A percentile compares a stretch with the other conserved stretches of the same genome.
Conservation (phyloP, 2,329 filamentous ascomycete species). For the Calonectria hawksworthii region DNA sequence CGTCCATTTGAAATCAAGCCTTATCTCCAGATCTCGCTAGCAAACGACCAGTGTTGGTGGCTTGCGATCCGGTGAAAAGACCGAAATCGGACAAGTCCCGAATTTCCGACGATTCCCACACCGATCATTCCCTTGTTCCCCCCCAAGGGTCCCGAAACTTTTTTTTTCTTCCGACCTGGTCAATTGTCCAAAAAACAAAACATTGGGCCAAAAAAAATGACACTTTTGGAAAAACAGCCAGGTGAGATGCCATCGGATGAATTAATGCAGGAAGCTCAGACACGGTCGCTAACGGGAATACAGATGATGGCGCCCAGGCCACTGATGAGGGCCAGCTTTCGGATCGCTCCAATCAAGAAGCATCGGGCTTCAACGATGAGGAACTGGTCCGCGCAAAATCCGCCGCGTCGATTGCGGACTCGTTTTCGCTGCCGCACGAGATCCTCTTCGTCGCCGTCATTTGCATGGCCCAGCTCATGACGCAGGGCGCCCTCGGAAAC, state of each 20-base stretch:
- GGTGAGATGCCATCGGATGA: background rate
- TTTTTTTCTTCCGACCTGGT: background rate
- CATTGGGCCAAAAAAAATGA: background rate
- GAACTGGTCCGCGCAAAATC: conserved; percentile 37
- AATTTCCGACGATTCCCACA: background rate
- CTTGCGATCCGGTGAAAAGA: background rate
- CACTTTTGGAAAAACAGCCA: background rate
- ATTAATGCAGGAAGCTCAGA: background rate
- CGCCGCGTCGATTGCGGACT: conserved; percentile 38
- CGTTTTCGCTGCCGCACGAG: conserved; percentile 34
- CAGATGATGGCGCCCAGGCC: background rate
- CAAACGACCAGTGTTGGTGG: background rate
- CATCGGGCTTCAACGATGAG: conserved; percentile 1
- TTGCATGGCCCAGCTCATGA: conserved; percentile 45
- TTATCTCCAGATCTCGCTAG: conserved; percentile 4
- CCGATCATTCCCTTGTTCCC: background rate
- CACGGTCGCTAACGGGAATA: background rate
- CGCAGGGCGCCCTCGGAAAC: conserved; percentile 41
- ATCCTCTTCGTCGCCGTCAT: conserved; percentile 39
- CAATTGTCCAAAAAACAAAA: background rate
- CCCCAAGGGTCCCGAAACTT: background rate
- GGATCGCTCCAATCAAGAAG: background rate
- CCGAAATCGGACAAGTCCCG: background rate
- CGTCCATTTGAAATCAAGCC: background rate
- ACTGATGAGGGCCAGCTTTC: background rate